Conservation (phyloP, 2,329 filamentous ascomycete species). For the Fusarium foetens region DNA sequence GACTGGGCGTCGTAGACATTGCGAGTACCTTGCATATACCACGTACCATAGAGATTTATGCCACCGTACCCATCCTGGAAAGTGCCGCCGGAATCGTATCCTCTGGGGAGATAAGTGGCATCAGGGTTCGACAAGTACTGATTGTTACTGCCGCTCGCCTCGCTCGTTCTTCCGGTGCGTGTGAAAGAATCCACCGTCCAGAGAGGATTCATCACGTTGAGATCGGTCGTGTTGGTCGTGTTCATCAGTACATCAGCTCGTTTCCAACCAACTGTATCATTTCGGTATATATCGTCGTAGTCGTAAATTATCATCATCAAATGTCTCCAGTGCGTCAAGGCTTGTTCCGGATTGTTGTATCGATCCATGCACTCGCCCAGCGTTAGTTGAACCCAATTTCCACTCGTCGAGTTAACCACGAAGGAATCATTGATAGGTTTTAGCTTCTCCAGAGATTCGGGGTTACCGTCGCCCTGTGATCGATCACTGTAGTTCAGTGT, state of each 20-base stretch:
- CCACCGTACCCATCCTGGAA: too few species aligned
- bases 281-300: conserved; percentile 3
- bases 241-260: conserved; percentile 12
- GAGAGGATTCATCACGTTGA: background rate
- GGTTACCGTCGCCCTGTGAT: rapidly evolving
- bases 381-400: background rate
- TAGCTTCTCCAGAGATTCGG: background rate
- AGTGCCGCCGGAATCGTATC: too few species aligned
- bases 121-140: background rate
- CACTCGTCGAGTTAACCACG: background rate
- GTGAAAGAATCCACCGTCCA: conserved; percentile 4
- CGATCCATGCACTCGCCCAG: background rate
- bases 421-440: conserved; percentile 10
- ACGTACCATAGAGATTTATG: too few species aligned
- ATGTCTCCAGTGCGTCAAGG: conserved; percentile 23
- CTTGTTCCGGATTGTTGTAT: conserved; percentile 10
- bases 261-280: conserved; percentile 20
- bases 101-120: background rate
- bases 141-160: background rate
- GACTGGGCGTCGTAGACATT: background rate
- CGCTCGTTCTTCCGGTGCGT: background rate
- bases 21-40: too few species aligned
- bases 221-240: background rate
- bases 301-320: conserved; percentile 19
- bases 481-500: background rate